A percentile compares a stretch with the other conserved stretches of the same genome.
Conservation (phyloP, 176 grass and related monocot genomes). For the Carex littledalei region DNA sequence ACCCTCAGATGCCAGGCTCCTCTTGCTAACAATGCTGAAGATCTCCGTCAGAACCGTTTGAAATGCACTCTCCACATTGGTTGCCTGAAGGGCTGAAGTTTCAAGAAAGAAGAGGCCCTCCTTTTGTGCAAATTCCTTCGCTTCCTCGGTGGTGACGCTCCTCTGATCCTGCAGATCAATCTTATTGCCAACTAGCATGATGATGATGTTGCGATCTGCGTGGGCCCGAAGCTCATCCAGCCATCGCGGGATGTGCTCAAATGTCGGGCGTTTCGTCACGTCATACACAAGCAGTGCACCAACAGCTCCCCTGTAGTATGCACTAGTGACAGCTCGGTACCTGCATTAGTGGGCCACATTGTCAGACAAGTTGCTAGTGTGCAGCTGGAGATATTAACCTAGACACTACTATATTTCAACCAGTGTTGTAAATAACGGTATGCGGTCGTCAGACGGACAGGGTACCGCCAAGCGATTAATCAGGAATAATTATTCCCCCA, state of each 20-base stretch:
- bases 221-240: slow-evolving; percentile 64
- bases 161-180: slow-evolving; percentile 59
- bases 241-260: slow-evolving; percentile 77
- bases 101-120: slow-evolving; percentile 72
- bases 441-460: no score
- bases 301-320: slow-evolving; percentile 65
- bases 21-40: slow-evolving; percentile 58
- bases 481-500: no score
- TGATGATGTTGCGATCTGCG: slow-evolving; percentile 69
- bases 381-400: background rate
- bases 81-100: slow-evolving; percentile 53
- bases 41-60: slow-evolving; percentile 66
- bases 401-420: background rate
- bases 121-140: slow-evolving; percentile 70
- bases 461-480: no score
- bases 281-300: slow-evolving; percentile 66
- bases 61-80: slow-evolving; percentile 56
- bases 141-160: slow-evolving; percentile 45
- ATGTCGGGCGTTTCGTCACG: slow-evolving; percentile 64
- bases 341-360: slow-evolving; percentile 16
- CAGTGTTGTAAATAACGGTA: no score
- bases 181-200: slow-evolving; percentile 80
- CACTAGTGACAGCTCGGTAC: slow-evolving; percentile 70
- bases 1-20: slow-evolving; percentile 39
- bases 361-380: background rate